Conservation (phyloP, 2,329 filamentous ascomycete species). For the Neonectria punicea region DNA sequence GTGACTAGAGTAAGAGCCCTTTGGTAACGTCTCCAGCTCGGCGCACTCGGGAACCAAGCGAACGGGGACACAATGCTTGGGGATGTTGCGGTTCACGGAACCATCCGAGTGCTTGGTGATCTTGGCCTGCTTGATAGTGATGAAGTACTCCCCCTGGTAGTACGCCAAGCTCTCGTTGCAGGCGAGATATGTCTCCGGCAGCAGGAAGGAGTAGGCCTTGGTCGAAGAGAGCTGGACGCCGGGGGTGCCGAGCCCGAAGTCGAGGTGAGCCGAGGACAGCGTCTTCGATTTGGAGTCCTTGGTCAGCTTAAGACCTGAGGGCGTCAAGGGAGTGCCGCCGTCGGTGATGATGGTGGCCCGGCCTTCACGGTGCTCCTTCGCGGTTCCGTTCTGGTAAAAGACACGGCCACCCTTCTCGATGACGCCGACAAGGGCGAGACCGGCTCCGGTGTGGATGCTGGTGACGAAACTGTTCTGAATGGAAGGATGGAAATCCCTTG, state of each 20-base stretch:
- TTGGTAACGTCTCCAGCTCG: conserved; percentile 48
- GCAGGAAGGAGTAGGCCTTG: conserved; percentile 41
- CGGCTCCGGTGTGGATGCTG: conserved; percentile 57
- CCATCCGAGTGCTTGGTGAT: conserved; percentile 33
- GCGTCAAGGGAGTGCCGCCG: conserved; percentile 51
- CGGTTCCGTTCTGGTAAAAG: conserved; percentile 63
- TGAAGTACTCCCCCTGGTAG: conserved; percentile 50
- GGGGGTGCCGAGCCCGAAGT: conserved; percentile 50
- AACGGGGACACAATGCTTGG: conserved; percentile 54
- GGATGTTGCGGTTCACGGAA: conserved; percentile 37
- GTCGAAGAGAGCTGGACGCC: conserved; percentile 47
- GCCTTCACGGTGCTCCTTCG: conserved; percentile 45
- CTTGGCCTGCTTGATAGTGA: conserved; percentile 53
- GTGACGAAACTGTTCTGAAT: conserved; percentile 54
- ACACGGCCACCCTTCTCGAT: conserved; percentile 39
- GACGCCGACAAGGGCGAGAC: conserved; percentile 52
- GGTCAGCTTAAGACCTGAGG: conserved; percentile 49
- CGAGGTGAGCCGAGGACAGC: conserved; percentile 43
- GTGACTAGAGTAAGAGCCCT: conserved; percentile 52
- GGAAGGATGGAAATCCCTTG: conserved; percentile 52
- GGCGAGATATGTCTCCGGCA: conserved; percentile 53
- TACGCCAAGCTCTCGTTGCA: conserved; percentile 56
- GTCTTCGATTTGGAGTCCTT: conserved; percentile 46
- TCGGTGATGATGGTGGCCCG: conserved; percentile 53
- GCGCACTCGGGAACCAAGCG: conserved; percentile 57